Evolutionary conservation across 345 rosid species (phyloP).

Genomic region (Erysimum cheiranthoides): DNA sequence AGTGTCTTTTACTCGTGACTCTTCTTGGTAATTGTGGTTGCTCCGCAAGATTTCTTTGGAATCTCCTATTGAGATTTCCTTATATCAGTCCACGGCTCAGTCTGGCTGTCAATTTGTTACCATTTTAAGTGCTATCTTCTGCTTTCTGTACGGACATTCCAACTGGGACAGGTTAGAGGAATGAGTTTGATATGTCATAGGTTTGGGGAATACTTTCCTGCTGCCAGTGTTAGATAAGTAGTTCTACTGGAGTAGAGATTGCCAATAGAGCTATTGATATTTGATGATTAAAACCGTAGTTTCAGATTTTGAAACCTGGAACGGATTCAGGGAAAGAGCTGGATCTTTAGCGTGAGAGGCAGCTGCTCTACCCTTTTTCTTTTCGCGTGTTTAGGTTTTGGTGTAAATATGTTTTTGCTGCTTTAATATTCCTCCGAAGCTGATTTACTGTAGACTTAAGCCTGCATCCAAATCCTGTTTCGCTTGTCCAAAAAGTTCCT

Average conservation of each 20-base stretch:
- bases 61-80: neutral
- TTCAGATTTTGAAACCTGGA: neutral
- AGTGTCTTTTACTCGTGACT: neutral
- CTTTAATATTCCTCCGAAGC: conserved; percentile 6
- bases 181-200: conserved; percentile 1
- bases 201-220: neutral
- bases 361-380: conserved; percentile 12
- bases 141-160: neutral
- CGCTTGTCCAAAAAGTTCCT: conserved; percentile 13
- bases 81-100: neutral
- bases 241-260: conserved; percentile 4
- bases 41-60: conserved; percentile 2
- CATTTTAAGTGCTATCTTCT: conserved; percentile 7
- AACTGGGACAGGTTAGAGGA: conserved; percentile 4
- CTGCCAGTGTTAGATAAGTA: neutral
- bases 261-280: neutral
- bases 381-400: neutral
- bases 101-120: conserved; percentile 2
- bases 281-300: conserved; percentile 8
- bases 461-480: conserved; percentile 13
- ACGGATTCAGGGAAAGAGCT: neutral
- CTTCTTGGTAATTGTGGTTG: neutral
- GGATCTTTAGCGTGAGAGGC: neutral
- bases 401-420: conserved; percentile 8
- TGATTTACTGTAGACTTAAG: conserved; percentile 1